A percentile compares a stretch with the other conserved stretches of the same genome.
Conservation (phyloP, 2,329 filamentous ascomycete genomes). For the Colletotrichum siamense region DNA sequence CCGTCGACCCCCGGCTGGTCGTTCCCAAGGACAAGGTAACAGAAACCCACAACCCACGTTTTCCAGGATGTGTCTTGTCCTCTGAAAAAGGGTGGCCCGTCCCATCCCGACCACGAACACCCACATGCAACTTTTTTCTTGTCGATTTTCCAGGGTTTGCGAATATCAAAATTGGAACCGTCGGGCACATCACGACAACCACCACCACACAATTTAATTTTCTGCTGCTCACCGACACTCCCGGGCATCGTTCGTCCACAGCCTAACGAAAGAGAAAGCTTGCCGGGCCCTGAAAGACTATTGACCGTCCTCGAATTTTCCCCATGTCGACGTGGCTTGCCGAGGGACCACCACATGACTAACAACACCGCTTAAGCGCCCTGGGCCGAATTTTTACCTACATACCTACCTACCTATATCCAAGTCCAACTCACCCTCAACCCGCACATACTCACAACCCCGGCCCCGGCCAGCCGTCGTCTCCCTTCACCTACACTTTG, state of each 20-base stretch:
- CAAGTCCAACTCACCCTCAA: not conserved
- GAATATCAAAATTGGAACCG: not conserved
- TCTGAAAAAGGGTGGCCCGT: not conserved
- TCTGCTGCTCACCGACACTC: not conserved
- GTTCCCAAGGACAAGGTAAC: slow-evolving; percentile 6
- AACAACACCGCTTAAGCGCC: not conserved
- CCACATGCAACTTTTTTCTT: not conserved
- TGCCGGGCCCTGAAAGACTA: not conserved
- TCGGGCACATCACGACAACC: not conserved
- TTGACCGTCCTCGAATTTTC: not conserved
- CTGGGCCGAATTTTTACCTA: not conserved
- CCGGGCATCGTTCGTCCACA: not conserved
- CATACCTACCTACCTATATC: not conserved
- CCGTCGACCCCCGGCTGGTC: not conserved
- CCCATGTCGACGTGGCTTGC: not conserved
- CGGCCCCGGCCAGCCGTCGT: not conserved
- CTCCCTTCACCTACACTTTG: not conserved
- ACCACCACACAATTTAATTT: not conserved
- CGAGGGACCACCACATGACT: not conserved
- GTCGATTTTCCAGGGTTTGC: not conserved
- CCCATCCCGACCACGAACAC: not conserved
- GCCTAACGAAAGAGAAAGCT: not conserved
- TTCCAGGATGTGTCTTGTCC: not conserved
- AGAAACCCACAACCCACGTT: slow-evolving; percentile 18
- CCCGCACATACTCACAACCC: not conserved